Base-by-base conservation (phyloP, 352 stramenopile species). In the Phytophthora citrophthora region DNA sequence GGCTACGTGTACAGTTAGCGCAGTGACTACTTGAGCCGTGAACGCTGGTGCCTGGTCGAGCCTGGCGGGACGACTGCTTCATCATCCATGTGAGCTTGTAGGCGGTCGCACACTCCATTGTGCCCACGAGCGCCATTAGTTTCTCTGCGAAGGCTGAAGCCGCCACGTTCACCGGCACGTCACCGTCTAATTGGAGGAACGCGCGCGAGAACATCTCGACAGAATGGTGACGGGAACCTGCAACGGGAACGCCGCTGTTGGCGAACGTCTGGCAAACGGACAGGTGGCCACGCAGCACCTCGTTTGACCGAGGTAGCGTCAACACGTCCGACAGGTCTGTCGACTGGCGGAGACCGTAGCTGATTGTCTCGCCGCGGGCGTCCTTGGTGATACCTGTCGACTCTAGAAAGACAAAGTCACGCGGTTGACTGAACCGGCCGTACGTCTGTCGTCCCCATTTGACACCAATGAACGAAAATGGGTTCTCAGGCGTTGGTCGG, bases 381-480 rank as follows among this genome's bases (percentile, higher is more conserved):
- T 83, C 71, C 27, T 61, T 67, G 24, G 56, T 67, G 24, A 84
- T 54, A 34, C 77, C 77, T 26, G 62, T 79, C 2, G 70, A 67
- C 56, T 87, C 77, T n/a, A 87, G 34, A 41, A 77, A 83, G 41
- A 87, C 55, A 41, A 76, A 84, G 65, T 87, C 77, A 0, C 77
- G 77, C 1, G 64, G 40, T 13, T 76, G 61, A 20, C 61, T 68
- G 39, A 86, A 82, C 32, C 68, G 62, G 15, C 72, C 72, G 39
- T 82, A 74, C 5, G 63, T 61, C 26, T 76, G 70, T 6, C 60
- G 52, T 4, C 65, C 65, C 78, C 78, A 88, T 46, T 88, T 88
- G 27, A 88, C 46, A 24, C 64, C 67, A 13, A 81, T 53, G 52
- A 76, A 88, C 18, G 67, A 62, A 49, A 83, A 81, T n/a, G 78